Evolutionary conservation across 2,329 filamentous ascomycete species (phyloP).

Genomic region (Hymenoscyphus scutula): DNA sequence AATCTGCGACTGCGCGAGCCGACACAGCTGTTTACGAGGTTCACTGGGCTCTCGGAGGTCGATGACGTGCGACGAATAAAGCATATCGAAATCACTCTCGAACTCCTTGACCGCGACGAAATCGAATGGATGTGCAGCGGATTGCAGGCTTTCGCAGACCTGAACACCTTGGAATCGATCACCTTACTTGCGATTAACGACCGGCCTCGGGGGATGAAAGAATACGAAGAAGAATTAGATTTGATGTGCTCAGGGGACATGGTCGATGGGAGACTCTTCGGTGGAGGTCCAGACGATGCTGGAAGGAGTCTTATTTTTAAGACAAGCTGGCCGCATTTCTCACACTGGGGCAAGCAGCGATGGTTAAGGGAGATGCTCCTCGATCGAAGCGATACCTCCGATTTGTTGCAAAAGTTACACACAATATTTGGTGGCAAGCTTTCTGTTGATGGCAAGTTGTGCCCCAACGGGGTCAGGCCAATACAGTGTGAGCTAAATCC

Average conservation of each 20-base stretch:
- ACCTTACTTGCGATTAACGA: slow-evolving; percentile 29
- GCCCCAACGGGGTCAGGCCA: slow-evolving; percentile 18
- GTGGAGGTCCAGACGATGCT: slow-evolving; percentile 6
- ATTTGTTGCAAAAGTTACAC: slow-evolving; percentile 26
- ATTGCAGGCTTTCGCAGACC: slow-evolving; percentile 20
- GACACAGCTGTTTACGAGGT: slow-evolving; percentile 23
- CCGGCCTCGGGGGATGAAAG: slow-evolving; percentile 26
- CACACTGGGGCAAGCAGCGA: slow-evolving; percentile 33
- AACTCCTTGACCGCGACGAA: slow-evolving; percentile 34
- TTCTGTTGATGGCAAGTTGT: slow-evolving; percentile 25
- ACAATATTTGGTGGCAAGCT: slow-evolving; percentile 27
- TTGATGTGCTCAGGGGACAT: slow-evolving; percentile 26
- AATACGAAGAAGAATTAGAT: slow-evolving; percentile 30
- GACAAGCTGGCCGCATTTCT: slow-evolving; percentile 34
- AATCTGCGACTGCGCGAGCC: slow-evolving; percentile 23
- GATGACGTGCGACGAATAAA: slow-evolving; percentile 19
- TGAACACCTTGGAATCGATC: slow-evolving; percentile 26
- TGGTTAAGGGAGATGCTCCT: slow-evolving; percentile 34
- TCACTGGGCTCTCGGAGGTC: slow-evolving; percentile 19
- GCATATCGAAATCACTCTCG: slow-evolving; percentile 29
- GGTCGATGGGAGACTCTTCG: slow-evolving; percentile 31
- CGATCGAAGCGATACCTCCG: slow-evolving; percentile 28
- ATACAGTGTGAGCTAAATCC: slow-evolving; percentile 26
- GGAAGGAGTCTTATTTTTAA: slow-evolving; percentile 26
- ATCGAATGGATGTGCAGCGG: slow-evolving; percentile 30